Conservation (phyloP, 225 moss, liverwort and hornwort genomes). For the Bryum argenteum region DNA sequence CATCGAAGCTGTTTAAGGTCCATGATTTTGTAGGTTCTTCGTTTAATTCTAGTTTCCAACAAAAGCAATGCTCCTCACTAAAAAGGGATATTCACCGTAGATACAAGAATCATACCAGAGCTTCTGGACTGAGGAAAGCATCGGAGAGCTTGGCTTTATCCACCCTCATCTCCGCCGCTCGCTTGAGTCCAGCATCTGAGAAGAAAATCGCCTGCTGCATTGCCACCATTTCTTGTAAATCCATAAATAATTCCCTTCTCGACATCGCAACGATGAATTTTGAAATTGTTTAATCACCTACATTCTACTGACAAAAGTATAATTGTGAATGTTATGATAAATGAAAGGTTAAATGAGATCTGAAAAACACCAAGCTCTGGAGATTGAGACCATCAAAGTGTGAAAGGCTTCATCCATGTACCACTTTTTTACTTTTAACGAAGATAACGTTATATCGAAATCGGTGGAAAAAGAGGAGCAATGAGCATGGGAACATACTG, state of each 20-base stretch:
- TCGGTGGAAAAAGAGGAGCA: not conserved
- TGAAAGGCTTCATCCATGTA: too few species aligned
- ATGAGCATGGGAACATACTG: conserved; percentile 28
- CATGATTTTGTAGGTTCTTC: too few species aligned
- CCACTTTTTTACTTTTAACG: too few species aligned
- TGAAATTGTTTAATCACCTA: not conserved
- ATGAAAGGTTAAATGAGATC: conserved; percentile 36
- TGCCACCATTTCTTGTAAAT: conserved; percentile 27
- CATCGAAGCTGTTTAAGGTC: too few species aligned
- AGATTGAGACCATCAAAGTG: conserved; percentile 28
- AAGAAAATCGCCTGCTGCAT: conserved; percentile 61
- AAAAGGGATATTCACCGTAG: too few species aligned
- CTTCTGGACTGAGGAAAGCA: conserved; percentile 62
- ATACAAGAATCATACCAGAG: conserved; percentile 62
- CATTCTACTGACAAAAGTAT: not conserved
- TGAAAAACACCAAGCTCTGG: conserved; percentile 20
- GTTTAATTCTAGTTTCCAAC: too few species aligned
- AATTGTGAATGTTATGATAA: not conserved
- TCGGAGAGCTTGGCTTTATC: conserved; percentile 55
- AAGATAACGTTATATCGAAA: not conserved
- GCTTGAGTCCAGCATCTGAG: conserved; percentile 72
- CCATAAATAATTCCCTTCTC: conserved; percentile 15
- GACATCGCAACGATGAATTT: conserved; percentile 27
- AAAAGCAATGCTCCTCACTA: too few species aligned
- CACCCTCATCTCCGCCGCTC: conserved; percentile 70